phyloP scores from a whole-genome alignment of 2,329 filamentous ascomycete genomes.

The Botryosphaeria dothidea region DNA sequence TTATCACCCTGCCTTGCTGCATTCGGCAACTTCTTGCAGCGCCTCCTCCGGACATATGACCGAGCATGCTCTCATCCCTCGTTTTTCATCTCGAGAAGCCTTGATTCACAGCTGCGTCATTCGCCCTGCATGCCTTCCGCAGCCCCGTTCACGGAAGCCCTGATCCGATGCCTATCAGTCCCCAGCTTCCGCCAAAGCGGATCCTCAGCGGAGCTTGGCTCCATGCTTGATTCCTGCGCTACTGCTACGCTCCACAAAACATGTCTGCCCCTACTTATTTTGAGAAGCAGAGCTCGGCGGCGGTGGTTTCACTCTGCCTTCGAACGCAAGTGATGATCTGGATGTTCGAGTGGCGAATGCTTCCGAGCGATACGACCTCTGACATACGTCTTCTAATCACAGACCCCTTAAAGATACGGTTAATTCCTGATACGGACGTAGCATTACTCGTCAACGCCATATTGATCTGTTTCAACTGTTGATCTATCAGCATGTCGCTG shows the following conservation, averaged over 20 bases:
- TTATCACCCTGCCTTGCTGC: constrained; percentile 7
- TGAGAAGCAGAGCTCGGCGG: no score
- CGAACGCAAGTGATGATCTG: no score
- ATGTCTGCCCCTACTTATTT: no score
- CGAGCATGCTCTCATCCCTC: neutral
- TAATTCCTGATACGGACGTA: neutral
- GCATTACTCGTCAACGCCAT: neutral
- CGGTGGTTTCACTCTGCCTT: no score
- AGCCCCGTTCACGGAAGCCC: neutral
- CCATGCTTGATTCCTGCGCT: neutral
- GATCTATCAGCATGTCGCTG: neutral
- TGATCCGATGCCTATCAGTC: neutral
- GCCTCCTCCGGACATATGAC: neutral
- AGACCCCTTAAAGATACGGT: neutral
- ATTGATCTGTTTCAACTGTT: neutral
- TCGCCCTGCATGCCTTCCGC: neutral
- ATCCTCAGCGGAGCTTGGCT: constrained; percentile 4
- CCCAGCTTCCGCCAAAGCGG: neutral
- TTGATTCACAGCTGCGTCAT: neutral
- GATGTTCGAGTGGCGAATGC: no score
- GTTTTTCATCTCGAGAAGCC: neutral
- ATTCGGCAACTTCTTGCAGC: neutral
- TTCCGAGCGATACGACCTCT: neutral
- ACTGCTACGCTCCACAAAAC: neutral
- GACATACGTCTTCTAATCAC: neutral